Base-by-base conservation (phyloP, 352 stramenopile genomes). In the Peronospora farinosa region DNA sequence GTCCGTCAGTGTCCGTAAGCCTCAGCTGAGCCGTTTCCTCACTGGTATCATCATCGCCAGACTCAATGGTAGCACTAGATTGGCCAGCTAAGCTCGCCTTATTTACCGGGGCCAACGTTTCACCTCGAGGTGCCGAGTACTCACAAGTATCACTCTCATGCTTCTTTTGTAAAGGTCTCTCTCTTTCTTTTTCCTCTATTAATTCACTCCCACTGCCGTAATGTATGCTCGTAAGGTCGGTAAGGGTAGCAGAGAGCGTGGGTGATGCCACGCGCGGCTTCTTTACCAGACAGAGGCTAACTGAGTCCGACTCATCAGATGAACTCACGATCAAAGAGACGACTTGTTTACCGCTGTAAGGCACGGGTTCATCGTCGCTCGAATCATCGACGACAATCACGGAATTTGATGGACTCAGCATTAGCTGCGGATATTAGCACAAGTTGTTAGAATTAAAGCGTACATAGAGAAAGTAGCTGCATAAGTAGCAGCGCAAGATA, bases 361-460 rank as follows among this genome's bases (percentile, higher is more conserved):
- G 13, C 11, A 40, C 21, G 12, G 42, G 0, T 3, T 73, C 69
- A n/a, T 78, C 72, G 36, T 79, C 69, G 19, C 60, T 75, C 11
- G 60, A 76, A 30, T 79, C 72, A 40, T 80, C 69, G n/a, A 83
- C 28, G 28, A 75, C 50, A 41, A 83, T 80, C 16, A 78, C 58
- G 17, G 68, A 65, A 46, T 30, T 54, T 8, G 45, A 35, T 9
- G 50, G 58, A 60, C 54, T 67, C 37, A 48, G 40, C 59, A 67
- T 66, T 39, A 44, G 30, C 57, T 70, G 33, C 21, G 21, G 5
- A 44, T 19, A 19, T 16, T 32, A 43, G 21, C 12, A 46, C 15
- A 57, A 44, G 48, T 25, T 23, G 37, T 60, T 44, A 57, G 36
- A 51, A 37, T 28, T 30, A 51, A n/a, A 27, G 28, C n/a, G 2